These are phyloP conservation scores for Fusarium nygamai DNA, from an alignment of 2,329 filamentous ascomycete genomes.

Conservation along the genomic window DNA sequence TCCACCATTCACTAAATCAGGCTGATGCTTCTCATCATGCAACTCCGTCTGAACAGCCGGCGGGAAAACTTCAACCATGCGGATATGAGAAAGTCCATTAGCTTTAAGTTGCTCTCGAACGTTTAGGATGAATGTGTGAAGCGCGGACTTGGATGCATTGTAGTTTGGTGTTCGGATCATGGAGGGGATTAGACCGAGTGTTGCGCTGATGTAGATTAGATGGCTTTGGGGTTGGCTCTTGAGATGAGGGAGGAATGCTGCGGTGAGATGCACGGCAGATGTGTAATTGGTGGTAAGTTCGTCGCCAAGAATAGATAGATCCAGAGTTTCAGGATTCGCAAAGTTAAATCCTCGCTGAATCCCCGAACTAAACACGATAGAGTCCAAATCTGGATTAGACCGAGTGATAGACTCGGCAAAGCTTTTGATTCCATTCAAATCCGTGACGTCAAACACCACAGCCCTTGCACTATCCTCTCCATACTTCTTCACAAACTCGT, in stretches of 20 bases:
- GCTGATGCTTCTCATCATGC: conserved; percentile 41
- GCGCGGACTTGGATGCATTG: conserved; percentile 42
- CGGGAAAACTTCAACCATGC: conserved; percentile 43
- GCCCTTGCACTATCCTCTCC: conserved; percentile 51
- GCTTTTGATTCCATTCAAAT: conserved; percentile 48
- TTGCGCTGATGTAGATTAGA: conserved; percentile 41
- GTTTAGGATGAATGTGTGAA: conserved; percentile 42
- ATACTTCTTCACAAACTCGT: conserved; percentile 57
- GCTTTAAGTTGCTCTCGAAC: conserved; percentile 36
- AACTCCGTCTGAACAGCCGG: conserved; percentile 45
- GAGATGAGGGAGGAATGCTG: conserved; percentile 43
- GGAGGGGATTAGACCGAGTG: conserved; percentile 33
- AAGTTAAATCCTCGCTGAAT: conserved; percentile 57
- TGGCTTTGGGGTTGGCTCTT: conserved; percentile 20
- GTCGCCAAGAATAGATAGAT: conserved; percentile 43
- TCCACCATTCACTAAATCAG: conserved; percentile 40
- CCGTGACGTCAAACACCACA: conserved; percentile 55
- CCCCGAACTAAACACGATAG: conserved; percentile 67
- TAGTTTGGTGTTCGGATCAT: conserved; percentile 43
- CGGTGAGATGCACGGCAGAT: conserved; percentile 41
- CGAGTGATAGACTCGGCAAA: conserved; percentile 30
- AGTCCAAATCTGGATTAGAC: conserved; percentile 48
- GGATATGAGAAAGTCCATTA: conserved; percentile 11
- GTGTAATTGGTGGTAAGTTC: conserved; percentile 44
- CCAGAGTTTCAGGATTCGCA: conserved; percentile 37